phyloP scores from a whole-genome alignment of 2,329 filamentous ascomycete species.

The Phialocephala sp. region DNA sequence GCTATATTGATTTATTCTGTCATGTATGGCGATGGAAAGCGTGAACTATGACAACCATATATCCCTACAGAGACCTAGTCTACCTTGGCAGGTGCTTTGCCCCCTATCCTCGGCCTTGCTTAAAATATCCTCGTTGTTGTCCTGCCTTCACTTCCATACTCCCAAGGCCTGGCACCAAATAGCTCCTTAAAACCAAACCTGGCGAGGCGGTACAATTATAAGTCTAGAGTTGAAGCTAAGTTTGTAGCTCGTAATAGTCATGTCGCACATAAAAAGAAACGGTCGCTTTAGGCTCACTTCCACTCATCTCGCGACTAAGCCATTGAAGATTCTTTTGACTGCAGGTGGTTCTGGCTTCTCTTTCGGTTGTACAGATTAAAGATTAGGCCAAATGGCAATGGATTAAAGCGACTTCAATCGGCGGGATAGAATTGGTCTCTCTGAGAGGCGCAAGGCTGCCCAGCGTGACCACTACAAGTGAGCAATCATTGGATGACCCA shows the following conservation, averaged over 20 bases:
- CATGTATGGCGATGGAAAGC: background rate
- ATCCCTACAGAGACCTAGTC: background rate
- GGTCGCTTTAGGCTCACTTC: background rate
- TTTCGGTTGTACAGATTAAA: background rate
- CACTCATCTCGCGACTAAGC: background rate
- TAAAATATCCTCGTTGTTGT: background rate
- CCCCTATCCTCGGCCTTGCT: background rate
- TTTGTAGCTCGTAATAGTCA: background rate
- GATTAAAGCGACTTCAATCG: background rate
- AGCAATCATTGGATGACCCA: background rate
- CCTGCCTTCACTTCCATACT: background rate
- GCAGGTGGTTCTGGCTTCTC: background rate
- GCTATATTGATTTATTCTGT: background rate
- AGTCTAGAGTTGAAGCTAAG: background rate
- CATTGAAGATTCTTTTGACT: background rate
- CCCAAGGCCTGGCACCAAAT: too few species aligned
- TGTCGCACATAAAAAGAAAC: background rate
- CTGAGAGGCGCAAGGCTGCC: too few species aligned
- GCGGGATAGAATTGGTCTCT: background rate
- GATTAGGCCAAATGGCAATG: background rate
- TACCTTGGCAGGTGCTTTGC: background rate
- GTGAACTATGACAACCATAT: background rate
- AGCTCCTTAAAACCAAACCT: too few species aligned
- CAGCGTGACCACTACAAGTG: too few species aligned
- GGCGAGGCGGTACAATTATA: background rate